Evolutionary conservation across 2,329 filamentous ascomycete species (phyloP).

Genomic region (Alternaria arbusti): DNA sequence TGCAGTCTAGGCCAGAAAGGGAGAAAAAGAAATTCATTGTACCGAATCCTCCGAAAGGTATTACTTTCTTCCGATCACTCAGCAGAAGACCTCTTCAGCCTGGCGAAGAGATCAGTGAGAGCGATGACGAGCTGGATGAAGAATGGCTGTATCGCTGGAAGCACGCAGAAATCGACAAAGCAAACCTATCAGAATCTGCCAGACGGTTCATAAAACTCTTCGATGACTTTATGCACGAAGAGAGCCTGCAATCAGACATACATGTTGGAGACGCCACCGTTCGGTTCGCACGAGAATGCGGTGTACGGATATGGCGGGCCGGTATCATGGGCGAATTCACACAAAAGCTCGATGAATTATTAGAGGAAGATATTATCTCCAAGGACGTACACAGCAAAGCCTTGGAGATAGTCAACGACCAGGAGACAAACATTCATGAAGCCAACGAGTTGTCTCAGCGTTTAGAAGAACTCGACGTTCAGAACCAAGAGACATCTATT

Average conservation of each 20-base stretch:
- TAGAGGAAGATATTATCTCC: constrained; percentile 36
- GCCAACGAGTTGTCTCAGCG: constrained; percentile 7
- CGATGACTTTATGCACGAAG: constrained; percentile 47
- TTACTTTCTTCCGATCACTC: constrained; percentile 50
- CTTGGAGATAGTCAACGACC: constrained; percentile 11
- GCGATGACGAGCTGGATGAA: constrained; percentile 52
- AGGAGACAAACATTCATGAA: neutral
- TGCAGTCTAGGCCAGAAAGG: constrained; percentile 18
- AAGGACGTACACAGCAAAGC: constrained; percentile 25
- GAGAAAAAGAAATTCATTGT: constrained; percentile 41
- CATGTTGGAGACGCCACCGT: constrained; percentile 48
- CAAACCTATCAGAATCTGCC: constrained; percentile 13
- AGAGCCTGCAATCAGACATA: constrained; percentile 42
- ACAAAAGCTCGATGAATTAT: constrained; percentile 42
- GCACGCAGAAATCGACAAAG: constrained; percentile 26
- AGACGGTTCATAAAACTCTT: constrained; percentile 47
- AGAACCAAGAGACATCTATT: neutral
- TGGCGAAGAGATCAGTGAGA: constrained; percentile 51
- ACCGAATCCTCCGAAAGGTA: constrained; percentile 40
- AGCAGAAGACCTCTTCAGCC: constrained; percentile 48
- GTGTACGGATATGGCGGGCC: constrained; percentile 25
- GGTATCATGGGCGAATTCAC: constrained; percentile 34
- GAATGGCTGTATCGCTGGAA: constrained; percentile 45
- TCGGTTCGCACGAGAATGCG: constrained; percentile 45
- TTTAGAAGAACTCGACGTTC: constrained; percentile 2